Conservation (phyloP, 1,139 yeast genomes). For the Pichia sp. region DNA sequence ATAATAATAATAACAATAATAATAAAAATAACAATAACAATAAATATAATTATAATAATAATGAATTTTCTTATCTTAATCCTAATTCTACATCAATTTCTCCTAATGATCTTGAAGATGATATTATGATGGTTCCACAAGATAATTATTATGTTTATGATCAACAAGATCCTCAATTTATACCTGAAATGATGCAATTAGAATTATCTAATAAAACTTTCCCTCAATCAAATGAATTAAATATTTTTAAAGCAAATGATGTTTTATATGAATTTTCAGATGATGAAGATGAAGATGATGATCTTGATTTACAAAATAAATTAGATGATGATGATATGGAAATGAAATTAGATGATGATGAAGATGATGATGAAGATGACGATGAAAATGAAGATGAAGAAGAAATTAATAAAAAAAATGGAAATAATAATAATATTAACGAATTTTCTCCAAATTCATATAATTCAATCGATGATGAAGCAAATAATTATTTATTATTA, state of each 20-base stretch:
- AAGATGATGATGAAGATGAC: constrained; percentile 24
- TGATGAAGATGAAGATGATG: constrained; percentile 35
- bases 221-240: constrained; percentile 28
- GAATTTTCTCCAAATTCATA: no score
- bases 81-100: no score
- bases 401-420: constrained; percentile 6
- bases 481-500: constrained; percentile 6
- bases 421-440: no score
- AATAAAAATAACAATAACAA: constrained; percentile 1
- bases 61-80: background rate
- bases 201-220: constrained; percentile 24
- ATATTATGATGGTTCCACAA: constrained; percentile 27
- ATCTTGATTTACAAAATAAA: constrained; percentile 28
- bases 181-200: constrained; percentile 25
- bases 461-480: background rate
- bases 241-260: constrained; percentile 28
- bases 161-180: constrained; percentile 22
- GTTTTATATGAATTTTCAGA: constrained; percentile 27
- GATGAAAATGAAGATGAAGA: constrained; percentile 20
- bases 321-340: constrained; percentile 27
- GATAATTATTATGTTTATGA: constrained; percentile 24
- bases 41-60: background rate
- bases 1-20: background rate
- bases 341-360: constrained; percentile 27
- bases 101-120: constrained; percentile 15